Evolutionary conservation across 2,329 filamentous ascomycete species (phyloP).

Genomic region (Pestalotiopsis sp.): DNA sequence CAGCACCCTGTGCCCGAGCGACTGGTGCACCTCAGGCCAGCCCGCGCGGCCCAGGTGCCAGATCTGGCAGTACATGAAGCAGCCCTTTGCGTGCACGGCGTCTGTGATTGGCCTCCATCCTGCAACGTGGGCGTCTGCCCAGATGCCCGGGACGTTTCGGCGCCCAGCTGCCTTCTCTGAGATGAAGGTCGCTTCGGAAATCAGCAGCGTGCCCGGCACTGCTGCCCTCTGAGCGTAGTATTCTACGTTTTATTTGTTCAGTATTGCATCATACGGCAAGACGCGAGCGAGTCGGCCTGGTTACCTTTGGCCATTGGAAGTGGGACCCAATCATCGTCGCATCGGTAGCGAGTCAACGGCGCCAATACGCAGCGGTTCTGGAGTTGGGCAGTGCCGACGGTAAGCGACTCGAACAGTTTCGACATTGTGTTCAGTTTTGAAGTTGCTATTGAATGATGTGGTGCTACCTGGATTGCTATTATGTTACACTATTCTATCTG

Average conservation of each 20-base stretch:
- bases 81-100: conserved; percentile 59
- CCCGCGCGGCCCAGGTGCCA: conserved; percentile 65
- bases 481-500: neutral
- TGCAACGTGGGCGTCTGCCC: conserved; percentile 48
- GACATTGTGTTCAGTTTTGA: conserved; percentile 15
- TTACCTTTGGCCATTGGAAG: conserved; percentile 36
- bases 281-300: neutral
- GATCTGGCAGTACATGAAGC: conserved; percentile 64
- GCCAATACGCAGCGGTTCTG: conserved; percentile 50
- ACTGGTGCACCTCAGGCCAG: conserved; percentile 29
- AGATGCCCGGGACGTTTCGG: conserved; percentile 55
- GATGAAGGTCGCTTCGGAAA: conserved; percentile 60
- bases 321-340: conserved; percentile 48
- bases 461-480: neutral
- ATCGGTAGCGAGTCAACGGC: conserved; percentile 48
- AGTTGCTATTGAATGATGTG: neutral
- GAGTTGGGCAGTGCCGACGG: conserved; percentile 42
- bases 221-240: conserved; percentile 33
- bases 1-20: conserved; percentile 51
- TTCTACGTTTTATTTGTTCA: conserved; percentile 15
- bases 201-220: conserved; percentile 48
- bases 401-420: conserved; percentile 42
- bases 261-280: neutral
- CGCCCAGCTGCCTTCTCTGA: conserved; percentile 48
- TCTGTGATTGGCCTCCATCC: conserved; percentile 60